phyloP scores from a whole-genome alignment of 768 basidiomycete genomes.

The Cyclocybe cylindracea region DNA sequence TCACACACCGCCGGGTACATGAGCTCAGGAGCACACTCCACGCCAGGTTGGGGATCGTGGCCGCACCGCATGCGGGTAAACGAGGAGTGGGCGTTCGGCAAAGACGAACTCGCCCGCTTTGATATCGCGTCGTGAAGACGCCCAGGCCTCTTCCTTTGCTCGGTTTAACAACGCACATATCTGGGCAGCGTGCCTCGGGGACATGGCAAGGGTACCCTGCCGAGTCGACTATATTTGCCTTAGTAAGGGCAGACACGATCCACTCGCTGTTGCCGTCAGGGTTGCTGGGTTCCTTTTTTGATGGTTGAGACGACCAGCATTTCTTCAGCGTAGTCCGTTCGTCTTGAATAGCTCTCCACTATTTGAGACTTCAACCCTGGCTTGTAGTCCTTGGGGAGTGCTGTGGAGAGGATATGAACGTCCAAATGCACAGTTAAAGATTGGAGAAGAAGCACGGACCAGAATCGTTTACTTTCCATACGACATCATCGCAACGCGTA shows the following conservation, averaged over 20 bases:
- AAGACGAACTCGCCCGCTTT: slow-evolving; percentile 32
- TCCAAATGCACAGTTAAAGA: no score
- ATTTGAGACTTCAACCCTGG: no score
- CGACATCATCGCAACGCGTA: no score
- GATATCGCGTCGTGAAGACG: slow-evolving; percentile 30
- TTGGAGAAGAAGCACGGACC: no score
- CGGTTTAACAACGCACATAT: slow-evolving; percentile 3
- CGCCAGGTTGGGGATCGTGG: neutral
- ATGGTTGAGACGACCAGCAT: neutral
- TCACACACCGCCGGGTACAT: slow-evolving; percentile 3
- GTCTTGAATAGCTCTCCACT: no score
- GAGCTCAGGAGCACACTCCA: neutral
- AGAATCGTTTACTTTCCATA: no score
- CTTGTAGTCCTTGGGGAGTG: no score
- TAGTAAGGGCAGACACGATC: slow-evolving; percentile 2
- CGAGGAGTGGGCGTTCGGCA: slow-evolving; percentile 37
- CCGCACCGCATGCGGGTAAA: slow-evolving; percentile 14
- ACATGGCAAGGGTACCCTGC: slow-evolving; percentile 4
- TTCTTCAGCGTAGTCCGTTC: neutral
- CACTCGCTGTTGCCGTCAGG: neutral
- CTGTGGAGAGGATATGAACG: no score
- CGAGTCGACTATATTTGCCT: neutral
- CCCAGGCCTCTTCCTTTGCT: slow-evolving; percentile 27
- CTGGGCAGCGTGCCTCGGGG: neutral
- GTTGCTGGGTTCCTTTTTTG: no score